Conservation (phyloP, 2,329 filamentous ascomycete genomes). For the Botryotinia narcissicola region DNA sequence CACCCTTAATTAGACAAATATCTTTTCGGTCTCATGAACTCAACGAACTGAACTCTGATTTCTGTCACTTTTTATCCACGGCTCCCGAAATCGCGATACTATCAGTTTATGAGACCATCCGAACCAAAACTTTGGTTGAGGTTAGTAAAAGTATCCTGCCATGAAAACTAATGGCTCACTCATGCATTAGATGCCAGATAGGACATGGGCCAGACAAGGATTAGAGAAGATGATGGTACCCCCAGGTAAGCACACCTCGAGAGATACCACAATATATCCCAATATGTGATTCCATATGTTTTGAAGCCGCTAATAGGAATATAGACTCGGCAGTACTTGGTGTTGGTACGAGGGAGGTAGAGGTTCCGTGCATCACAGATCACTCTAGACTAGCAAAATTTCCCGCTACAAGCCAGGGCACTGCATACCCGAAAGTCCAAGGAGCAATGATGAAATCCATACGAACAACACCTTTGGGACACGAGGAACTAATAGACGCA, state of each 20-base stretch:
- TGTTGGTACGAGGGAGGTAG: slow-evolving; percentile 16
- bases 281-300: not conserved
- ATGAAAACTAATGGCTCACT: not conserved
- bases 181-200: slow-evolving; percentile 12
- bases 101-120: slow-evolving; percentile 28
- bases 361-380: slow-evolving; percentile 18
- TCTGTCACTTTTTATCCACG: slow-evolving; percentile 21
- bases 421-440: slow-evolving; percentile 18
- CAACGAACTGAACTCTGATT: slow-evolving; percentile 25
- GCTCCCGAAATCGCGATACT: slow-evolving; percentile 26
- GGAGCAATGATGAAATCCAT: slow-evolving; percentile 19
- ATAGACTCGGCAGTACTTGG: slow-evolving; percentile 17
- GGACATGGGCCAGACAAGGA: slow-evolving; percentile 20
- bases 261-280: not conserved
- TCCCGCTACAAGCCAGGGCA: slow-evolving; percentile 16
- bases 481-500: slow-evolving; percentile 18
- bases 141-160: not conserved
- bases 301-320: not conserved
- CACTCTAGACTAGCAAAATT: slow-evolving; percentile 19
- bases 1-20: slow-evolving; percentile 29
- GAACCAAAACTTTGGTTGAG: slow-evolving; percentile 26
- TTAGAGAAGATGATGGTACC: slow-evolving; percentile 21
- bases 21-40: slow-evolving; percentile 26
- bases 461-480: slow-evolving; percentile 1
- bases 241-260: not conserved